Evolutionary conservation across 805 yeast genomes (phyloP).

Genomic region (Saturnispora sanitii): DNA sequence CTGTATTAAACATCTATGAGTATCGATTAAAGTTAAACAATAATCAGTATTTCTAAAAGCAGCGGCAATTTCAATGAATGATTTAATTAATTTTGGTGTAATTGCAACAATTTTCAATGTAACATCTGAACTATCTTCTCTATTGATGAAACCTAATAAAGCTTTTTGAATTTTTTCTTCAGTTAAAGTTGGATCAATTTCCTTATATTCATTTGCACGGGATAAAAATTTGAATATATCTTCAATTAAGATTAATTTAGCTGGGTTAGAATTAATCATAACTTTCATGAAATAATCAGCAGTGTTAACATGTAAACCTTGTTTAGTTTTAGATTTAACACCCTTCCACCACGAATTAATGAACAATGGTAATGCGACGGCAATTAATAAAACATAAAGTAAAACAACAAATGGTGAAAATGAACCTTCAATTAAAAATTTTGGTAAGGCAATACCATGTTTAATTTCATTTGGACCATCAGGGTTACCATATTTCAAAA

Average conservation of each 20-base stretch:
- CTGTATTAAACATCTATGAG: slow-evolving; percentile 64
- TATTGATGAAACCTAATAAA: slow-evolving; percentile 47
- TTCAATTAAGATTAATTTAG: slow-evolving; percentile 49
- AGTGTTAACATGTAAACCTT: slow-evolving; percentile 76
- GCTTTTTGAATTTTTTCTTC: slow-evolving; percentile 40
- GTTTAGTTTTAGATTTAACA: slow-evolving; percentile 69
- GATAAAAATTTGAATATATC: slow-evolving; percentile 52
- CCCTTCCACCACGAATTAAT: slow-evolving; percentile 90
- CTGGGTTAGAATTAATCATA: slow-evolving; percentile 65
- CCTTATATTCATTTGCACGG: slow-evolving; percentile 54
- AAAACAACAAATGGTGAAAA: slow-evolving; percentile 55
- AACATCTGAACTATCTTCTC: slow-evolving; percentile 35
- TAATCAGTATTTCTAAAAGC: slow-evolving; percentile 67
- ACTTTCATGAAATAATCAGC: slow-evolving; percentile 68
- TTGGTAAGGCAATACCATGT: slow-evolving; percentile 94
- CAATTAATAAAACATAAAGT: slow-evolving; percentile 61
- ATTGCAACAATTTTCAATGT: slow-evolving; percentile 51
- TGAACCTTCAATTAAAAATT: slow-evolving; percentile 76
- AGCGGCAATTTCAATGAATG: slow-evolving; percentile 72
- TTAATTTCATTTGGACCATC: slow-evolving; percentile 89
- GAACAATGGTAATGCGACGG: slow-evolving; percentile 64
- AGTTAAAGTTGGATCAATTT: slow-evolving; percentile 31
- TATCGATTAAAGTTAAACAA: slow-evolving; percentile 47
- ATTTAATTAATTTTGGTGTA: slow-evolving; percentile 56
- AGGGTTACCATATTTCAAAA: slow-evolving; percentile 86